Evolutionary conservation across 2,329 filamentous ascomycete genomes (phyloP).

Genomic region (Ophiostoma montium): DNA sequence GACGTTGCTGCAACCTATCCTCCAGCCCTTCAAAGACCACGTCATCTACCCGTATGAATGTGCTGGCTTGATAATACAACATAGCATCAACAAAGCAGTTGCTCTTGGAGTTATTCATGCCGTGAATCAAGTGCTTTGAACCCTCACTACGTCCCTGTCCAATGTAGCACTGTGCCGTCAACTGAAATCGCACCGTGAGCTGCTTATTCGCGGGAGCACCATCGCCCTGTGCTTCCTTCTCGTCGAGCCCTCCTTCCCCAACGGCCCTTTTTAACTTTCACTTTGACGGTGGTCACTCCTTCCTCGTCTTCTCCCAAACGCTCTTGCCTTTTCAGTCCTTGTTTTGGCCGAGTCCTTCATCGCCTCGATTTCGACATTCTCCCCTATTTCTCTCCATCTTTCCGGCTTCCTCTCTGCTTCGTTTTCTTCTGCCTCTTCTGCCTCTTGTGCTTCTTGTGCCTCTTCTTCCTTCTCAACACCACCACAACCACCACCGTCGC

Average conservation of each 20-base stretch:
- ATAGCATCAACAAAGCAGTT: no score
- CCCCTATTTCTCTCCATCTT: not conserved
- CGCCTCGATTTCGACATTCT: not conserved
- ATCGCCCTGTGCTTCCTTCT: not conserved
- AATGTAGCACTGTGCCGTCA: no score
- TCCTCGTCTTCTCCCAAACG: not conserved
- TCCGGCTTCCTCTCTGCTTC: no score
- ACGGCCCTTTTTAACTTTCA: not conserved
- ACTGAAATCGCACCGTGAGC: not conserved
- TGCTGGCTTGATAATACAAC: no score
- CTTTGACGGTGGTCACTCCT: not conserved
- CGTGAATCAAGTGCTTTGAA: no score
- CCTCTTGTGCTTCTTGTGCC: not conserved
- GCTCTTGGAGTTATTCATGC: no score
- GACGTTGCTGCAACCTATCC: no score
- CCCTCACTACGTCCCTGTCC: no score
- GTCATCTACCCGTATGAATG: no score
- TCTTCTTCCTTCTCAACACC: not conserved
- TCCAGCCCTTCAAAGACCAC: no score
- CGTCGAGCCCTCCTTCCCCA: not conserved
- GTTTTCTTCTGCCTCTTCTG: not conserved
- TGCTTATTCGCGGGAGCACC: not conserved
- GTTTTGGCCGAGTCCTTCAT: not conserved
- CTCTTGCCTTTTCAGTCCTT: not conserved
- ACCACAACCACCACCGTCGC: not conserved